Evolutionary conservation across 2,329 filamentous ascomycete genomes (phyloP), one percentile per base, ranked within the genome.

Genomic region (Fusarium beomiforme): DNA sequence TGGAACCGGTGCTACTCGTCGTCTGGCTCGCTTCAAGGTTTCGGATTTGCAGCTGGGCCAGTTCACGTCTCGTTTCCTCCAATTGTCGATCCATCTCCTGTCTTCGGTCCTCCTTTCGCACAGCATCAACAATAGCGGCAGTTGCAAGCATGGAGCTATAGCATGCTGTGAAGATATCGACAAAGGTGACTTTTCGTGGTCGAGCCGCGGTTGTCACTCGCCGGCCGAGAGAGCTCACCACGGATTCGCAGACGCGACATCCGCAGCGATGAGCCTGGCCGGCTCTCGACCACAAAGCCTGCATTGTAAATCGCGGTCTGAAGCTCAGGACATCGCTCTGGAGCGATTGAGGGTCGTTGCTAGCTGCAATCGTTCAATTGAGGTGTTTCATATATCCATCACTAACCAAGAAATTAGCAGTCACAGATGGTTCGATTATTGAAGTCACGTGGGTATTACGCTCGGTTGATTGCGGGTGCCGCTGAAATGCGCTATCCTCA

Each of bases 121-220:
- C 82, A 9, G 88, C 87, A 78, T 94, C 92, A 33, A 88, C 82
- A 6, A 91, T 82, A 14, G 90, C 86, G 4, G 90, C 91, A 4
- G 89, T 88, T 8, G 89, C 90, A 75, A 92, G 87, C 58, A 91
- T 86, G 36, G 89, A 88, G 29, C 91, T 91, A 76, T 93, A 93
- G 78, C 87, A 88, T 41, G 91, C 88, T 26, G 91, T 92, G 76
- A 91, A 85, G 65, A 90, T 70, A 80, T 90, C 83, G 79, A 85
- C 81, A 75, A 84, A 79, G 42, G 83, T 84, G 44, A 85, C 79
- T 70, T 85, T 86, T 58, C 86, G 85, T 74, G 83, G 85, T 55
- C 84, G 78, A 34, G 84, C 81, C 43, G 73, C 81, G 42, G 85
- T 85, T 46, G 87, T 85, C 58, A 85, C 79, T 76, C 85, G 85